phyloP scores from a whole-genome alignment of 2,329 filamentous ascomycete genomes.

The Leptodontidium sp. region DNA sequence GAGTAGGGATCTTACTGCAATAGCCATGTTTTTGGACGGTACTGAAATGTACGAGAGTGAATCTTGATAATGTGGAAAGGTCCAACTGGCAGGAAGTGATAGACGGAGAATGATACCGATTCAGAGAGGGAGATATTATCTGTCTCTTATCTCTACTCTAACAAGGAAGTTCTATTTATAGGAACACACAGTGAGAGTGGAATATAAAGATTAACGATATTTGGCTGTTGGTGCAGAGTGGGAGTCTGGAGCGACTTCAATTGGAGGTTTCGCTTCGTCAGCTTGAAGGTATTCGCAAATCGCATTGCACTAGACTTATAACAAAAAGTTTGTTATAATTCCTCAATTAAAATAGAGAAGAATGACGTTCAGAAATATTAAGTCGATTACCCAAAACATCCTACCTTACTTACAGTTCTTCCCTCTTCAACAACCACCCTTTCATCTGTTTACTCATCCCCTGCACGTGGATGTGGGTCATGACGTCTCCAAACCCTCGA shows the following conservation, averaged over 20 bases:
- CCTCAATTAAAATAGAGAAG: background rate
- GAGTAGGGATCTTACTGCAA: conserved; percentile 40
- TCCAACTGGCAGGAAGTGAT: background rate
- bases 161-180: too few species aligned
- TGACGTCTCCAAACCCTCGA: conserved; percentile 10
- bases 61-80: background rate
- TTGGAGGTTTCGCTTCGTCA: background rate
- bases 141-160: too few species aligned
- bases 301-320: background rate
- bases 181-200: too few species aligned
- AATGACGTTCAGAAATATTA: background rate
- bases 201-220: too few species aligned
- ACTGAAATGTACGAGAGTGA: background rate
- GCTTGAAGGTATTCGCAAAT: conserved; percentile 12
- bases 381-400: too few species aligned
- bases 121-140: too few species aligned
- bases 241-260: background rate
- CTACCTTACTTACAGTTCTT: too few species aligned
- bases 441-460: conserved; percentile 8
- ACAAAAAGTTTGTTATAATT: background rate
- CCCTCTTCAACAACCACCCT: too few species aligned
- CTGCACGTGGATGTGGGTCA: conserved; percentile 18
- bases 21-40: conserved; percentile 39
- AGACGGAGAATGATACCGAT: too few species aligned
- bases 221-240: background rate